These are phyloP conservation scores for Calonectria hongkongensis DNA, from an alignment of 2,329 filamentous ascomycete genomes.

Conservation along the genomic window DNA sequence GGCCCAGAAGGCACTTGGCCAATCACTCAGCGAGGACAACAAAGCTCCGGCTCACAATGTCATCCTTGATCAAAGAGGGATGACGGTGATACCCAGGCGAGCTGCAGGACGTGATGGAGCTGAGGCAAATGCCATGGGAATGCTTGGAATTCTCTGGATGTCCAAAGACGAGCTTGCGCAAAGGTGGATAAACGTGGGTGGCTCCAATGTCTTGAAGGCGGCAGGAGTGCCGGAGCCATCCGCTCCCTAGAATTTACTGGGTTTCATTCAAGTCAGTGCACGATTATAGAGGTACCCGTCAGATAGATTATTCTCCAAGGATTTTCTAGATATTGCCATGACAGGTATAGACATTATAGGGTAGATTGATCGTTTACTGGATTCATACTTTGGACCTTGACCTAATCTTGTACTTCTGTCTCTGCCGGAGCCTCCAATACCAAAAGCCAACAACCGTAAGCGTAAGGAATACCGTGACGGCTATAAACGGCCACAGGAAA, in stretches of 20 bases:
- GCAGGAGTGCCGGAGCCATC: constrained; percentile 35
- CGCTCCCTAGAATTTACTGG: not conserved
- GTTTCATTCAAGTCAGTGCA: not conserved
- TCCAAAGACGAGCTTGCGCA: constrained; percentile 23
- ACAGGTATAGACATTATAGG: not conserved
- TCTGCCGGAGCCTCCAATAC: not conserved
- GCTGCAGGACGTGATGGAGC: constrained; percentile 57
- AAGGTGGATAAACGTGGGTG: constrained; percentile 39
- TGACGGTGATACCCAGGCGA: constrained; percentile 68
- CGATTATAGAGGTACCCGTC: not conserved
- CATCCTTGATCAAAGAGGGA: constrained; percentile 63
- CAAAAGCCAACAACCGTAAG: constrained; percentile 12
- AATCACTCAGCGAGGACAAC: constrained; percentile 20
- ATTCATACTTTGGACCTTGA: not conserved
- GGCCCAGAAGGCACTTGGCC: constrained; percentile 15
- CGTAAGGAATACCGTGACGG: not conserved
- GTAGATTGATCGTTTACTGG: not conserved
- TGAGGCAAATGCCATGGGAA: constrained; percentile 67
- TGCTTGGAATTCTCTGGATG: constrained; percentile 65
- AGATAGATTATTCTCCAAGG: not conserved
- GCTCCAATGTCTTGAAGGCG: constrained; percentile 29
- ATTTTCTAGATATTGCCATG: not conserved
- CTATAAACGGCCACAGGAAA: constrained; percentile 4
- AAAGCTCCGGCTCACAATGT: constrained; percentile 63
- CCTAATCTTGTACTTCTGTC: not conserved